Conservation (phyloP, 2,329 filamentous ascomycete genomes). For the Fonsecaea nubica region DNA sequence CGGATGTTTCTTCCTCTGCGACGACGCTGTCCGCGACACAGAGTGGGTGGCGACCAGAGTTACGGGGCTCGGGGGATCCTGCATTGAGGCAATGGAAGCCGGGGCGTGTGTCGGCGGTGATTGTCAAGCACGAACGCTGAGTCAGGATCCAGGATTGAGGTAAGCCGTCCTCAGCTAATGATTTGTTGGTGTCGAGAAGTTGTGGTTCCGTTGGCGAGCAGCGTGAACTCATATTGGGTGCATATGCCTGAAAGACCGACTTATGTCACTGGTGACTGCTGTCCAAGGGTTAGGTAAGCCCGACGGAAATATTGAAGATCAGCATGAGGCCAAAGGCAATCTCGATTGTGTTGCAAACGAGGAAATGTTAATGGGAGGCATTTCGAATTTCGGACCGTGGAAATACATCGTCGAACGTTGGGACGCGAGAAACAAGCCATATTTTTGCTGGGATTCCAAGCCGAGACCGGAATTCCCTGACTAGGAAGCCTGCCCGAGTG, state of each 20-base stretch:
- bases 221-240: neutral
- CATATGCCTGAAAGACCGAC: neutral
- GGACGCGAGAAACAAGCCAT: neutral
- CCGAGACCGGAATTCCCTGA: neutral
- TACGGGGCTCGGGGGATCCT: neutral
- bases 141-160: constrained; percentile 1
- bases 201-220: neutral
- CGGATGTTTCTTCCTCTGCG: constrained; percentile 5
- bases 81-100: neutral
- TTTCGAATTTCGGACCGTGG: neutral
- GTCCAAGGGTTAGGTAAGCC: neutral
- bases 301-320: neutral
- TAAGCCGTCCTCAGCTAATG: constrained; percentile 7
- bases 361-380: neutral
- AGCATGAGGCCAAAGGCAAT: neutral
- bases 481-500: neutral
- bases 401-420: neutral
- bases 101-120: neutral
- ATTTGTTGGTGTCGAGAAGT: neutral
- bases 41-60: neutral
- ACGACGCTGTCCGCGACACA: neutral
- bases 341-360: neutral
- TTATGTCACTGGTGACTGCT: neutral
- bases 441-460: neutral
- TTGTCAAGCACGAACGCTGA: constrained; percentile 3